phyloP scores from a whole-genome alignment of 192 early-diverging fungal species.

The Backusella circina region DNA sequence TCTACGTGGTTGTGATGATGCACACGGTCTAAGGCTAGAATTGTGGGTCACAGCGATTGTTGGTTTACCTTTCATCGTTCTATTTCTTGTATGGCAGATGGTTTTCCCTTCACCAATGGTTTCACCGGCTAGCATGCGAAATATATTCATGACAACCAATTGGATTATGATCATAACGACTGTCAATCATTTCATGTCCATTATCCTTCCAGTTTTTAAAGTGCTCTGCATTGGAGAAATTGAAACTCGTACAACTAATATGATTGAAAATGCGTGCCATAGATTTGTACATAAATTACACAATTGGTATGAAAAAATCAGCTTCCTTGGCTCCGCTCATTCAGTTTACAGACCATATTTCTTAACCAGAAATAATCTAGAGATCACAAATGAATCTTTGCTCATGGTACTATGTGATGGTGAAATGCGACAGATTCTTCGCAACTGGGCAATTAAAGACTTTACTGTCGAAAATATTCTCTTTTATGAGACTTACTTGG shows the following conservation, averaged over 20 bases:
- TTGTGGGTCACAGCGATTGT: constrained; percentile 45
- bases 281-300: background rate
- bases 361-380: background rate
- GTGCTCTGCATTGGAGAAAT: background rate
- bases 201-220: background rate
- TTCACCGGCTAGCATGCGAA: background rate
- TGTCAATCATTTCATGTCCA: background rate
- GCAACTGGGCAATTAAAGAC: constrained; percentile 13
- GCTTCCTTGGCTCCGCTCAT: background rate
- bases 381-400: constrained; percentile 5
- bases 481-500: background rate
- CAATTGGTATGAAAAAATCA: background rate
- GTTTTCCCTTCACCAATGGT: background rate
- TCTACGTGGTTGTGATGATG: constrained; percentile 44
- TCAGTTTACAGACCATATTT: background rate
- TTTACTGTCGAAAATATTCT: constrained; percentile 27
- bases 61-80: constrained; percentile 31
- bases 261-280: background rate
- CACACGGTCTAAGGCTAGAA: constrained; percentile 55
- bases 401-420: background rate
- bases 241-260: background rate
- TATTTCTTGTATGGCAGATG: constrained; percentile 38
- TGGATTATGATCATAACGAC: background rate
- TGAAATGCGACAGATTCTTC: constrained; percentile 14
- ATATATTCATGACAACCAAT: background rate